Evolutionary conservation across 2,329 filamentous ascomycete genomes (phyloP), one percentile per base, ranked within the genome.

Genomic region (Pseudogymnoascus sp.): DNA sequence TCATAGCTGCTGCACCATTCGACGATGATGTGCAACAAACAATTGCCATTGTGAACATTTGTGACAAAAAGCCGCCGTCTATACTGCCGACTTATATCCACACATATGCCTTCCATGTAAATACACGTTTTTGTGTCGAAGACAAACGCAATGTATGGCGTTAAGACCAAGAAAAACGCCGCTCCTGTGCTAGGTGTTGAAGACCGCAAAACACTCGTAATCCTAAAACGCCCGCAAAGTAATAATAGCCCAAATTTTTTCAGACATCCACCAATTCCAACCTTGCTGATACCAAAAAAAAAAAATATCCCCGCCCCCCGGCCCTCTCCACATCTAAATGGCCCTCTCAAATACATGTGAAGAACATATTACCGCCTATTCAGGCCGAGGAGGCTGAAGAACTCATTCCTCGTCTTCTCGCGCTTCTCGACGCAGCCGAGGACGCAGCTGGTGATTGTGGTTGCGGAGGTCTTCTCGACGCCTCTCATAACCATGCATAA

Each of bases 401-500:
- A 99, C 76, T 99, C 95, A 74, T 96, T 96, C 70, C 95, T 83
- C 9, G 93, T 97, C 82, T 96, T 97, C 65, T 91, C 91, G 70
- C 90, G 91, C 65, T 88, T 88, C 72, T 96, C 88, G 81, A 99
- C 96, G 71, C 92, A 93, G 40, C 95, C 95, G n/a, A 97, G 84
- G 77, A 99, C 96, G 74, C 93, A 97, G 79, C 92, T 97, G 16
- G 95, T 99, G 38, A 96, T 95, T 5, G 95, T 97, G 16, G 85
- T 89, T 60, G 90, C 88, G 41, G 83, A 85, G 0, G 91, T 92
- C 81, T 99, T 97, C 74, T 97, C 86, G 8, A 99, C 93, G n/a
- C 95, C 95, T 55, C 95, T 86, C 93, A 97, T 97, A 14, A 96
- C 92, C 93, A 97, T 99, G 80, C 95, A 99, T 55, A 97, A 80